These are phyloP conservation scores for Yarrowia sp. DNA, from an alignment of 805 yeast species.

Conservation along the genomic window DNA sequence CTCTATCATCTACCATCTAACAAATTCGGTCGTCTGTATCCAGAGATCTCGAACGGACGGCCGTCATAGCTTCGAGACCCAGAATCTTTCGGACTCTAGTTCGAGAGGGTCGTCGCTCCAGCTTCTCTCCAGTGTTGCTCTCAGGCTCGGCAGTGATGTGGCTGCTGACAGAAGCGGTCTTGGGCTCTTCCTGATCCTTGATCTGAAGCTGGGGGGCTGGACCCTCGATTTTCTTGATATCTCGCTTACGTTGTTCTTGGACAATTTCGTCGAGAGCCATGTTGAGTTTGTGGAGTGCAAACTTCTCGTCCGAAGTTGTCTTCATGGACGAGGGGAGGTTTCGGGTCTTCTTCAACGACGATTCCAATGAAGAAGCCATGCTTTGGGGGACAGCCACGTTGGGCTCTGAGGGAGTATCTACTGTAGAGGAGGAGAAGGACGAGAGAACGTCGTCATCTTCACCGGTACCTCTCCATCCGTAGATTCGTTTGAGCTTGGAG, in stretches of 20 bases:
- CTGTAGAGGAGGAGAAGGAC: conserved; percentile 28
- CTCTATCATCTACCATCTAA: conserved; percentile 16
- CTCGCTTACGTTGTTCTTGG: conserved; percentile 31
- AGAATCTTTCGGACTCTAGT: conserved; percentile 41
- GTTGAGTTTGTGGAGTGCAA: conserved; percentile 47
- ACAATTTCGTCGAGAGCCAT: conserved; percentile 49
- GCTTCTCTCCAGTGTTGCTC: conserved; percentile 6
- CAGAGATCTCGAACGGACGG: conserved; percentile 42
- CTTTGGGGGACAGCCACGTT: conserved; percentile 24
- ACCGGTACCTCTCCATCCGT: conserved; percentile 49
- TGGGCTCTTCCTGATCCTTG: neutral
- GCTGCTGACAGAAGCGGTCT: conserved; percentile 1
- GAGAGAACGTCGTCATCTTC: conserved; percentile 35
- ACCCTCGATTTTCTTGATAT: conserved; percentile 18
- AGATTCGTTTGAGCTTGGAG: conserved; percentile 45
- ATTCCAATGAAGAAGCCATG: conserved; percentile 23
- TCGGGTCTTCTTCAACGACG: conserved; percentile 25
- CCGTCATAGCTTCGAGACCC: conserved; percentile 43
- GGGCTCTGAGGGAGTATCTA: conserved; percentile 25
- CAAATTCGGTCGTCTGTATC: conserved; percentile 43
- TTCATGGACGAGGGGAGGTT: conserved; percentile 31
- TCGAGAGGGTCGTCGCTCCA: conserved; percentile 43
- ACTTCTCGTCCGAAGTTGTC: conserved; percentile 41
- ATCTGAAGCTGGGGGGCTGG: conserved; percentile 1
- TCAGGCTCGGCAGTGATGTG: conserved; percentile 35